Base-by-base conservation (phyloP, 2,329 filamentous ascomycete genomes). In the Scedosporium minutisporum region DNA sequence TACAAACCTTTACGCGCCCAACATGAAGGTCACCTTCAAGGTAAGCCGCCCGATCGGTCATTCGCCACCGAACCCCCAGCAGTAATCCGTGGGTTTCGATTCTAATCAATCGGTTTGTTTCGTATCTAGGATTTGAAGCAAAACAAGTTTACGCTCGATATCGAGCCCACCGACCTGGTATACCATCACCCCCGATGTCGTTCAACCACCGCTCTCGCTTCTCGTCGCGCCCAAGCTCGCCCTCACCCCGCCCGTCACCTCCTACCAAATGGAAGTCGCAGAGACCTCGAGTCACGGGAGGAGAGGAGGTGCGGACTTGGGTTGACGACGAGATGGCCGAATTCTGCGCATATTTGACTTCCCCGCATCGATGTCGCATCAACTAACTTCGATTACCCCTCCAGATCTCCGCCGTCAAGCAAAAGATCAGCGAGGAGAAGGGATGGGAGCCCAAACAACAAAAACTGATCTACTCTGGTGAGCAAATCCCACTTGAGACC, bases 381-480 rank as follows among this genome's bases (percentile, higher is more conserved):
- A 42, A 29, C 55, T 33, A 60, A 58, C 57, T 41, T 21, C n/a
- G n/a, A 6, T n/a, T 41, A n/a, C n/a, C 33, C 27, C 53, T 61
- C 10, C 71, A 96, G 93, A 90, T 99, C 74, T 90, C 88, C 66
- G 80, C 88, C 65, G 86, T 99, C 72, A 99, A 99, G 83, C 86
- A 90, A 73, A 96, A 95, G 81, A 96, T 99, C 69, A 84, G 88
- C 38, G 82, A 86, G 66, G 93, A 96, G 76, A 97, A 97, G 78
- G 91, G 92, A 76, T 97, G 93, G 91, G 93, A 96, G 65, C 85
- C 89, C 59, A 86, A 91, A 72, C 83, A 87, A 67, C 90, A 96
- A 78, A 97, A 97, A 82, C 87, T 99, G 72, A 99, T 99, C 77
- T 97, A 97, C 77, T 97, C 95, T 64, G 95, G 93, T 96, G 83